Conservation (phyloP, 257 asterid species). For the Lycium barbarum region DNA sequence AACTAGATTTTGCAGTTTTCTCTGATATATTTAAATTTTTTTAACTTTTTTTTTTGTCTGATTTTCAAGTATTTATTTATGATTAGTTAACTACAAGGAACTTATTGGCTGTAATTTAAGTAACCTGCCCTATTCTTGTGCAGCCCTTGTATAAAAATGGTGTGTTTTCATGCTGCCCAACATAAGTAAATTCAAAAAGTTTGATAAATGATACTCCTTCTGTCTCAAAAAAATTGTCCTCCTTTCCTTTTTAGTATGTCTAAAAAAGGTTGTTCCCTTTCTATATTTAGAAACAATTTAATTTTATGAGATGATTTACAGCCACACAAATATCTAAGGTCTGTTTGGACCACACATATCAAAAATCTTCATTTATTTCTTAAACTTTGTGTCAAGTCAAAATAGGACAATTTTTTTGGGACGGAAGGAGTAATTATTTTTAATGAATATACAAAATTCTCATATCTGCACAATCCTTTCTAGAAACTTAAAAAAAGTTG, state of each 20-base stretch:
- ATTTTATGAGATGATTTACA: too few relatives aligned
- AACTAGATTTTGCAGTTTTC: background rate
- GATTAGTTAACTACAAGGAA: background rate
- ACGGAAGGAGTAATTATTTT: too few relatives aligned
- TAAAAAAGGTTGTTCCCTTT: too few relatives aligned
- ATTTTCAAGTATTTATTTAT: background rate
- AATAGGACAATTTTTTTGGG: too few relatives aligned
- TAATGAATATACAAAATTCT: background rate
- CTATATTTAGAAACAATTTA: too few relatives aligned
- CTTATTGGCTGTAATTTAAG: background rate
- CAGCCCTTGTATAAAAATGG: background rate
- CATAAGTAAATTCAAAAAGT: background rate
- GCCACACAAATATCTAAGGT: too few relatives aligned
- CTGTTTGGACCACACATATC: too few relatives aligned
- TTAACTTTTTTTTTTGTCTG: background rate
- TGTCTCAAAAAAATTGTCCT: too few relatives aligned
- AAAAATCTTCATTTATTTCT: too few relatives aligned
- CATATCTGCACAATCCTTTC: background rate
- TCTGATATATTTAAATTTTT: background rate
- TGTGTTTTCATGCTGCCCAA: background rate
- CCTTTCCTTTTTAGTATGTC: too few relatives aligned
- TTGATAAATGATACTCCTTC: background rate
- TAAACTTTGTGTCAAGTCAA: too few relatives aligned
- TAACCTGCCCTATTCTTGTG: background rate
- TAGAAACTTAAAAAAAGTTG: background rate